Evolutionary conservation across 129 eudicot genomes (phyloP).

Genomic region (Artemisia annua): DNA sequence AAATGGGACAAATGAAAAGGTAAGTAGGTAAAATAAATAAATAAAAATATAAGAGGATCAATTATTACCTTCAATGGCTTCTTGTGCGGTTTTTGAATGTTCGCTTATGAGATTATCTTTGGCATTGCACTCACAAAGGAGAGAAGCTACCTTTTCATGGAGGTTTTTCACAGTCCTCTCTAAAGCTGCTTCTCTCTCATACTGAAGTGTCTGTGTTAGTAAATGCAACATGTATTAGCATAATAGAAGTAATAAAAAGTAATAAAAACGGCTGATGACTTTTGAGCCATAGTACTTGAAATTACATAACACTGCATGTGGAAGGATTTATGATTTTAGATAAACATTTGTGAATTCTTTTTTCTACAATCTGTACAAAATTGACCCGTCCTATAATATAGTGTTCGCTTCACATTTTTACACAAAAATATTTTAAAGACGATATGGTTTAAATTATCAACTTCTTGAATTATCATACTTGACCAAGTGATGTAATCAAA

Average conservation of each 20-base stretch:
- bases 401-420: no score
- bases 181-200: slow-evolving; percentile 59
- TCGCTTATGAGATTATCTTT: slow-evolving; percentile 55
- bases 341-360: neutral
- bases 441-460: neutral
- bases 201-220: slow-evolving; percentile 40
- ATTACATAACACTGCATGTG: neutral
- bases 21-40: neutral
- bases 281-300: neutral
- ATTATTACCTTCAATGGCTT: slow-evolving; percentile 61
- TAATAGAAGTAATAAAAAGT: neutral
- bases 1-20: neutral
- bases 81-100: slow-evolving; percentile 48
- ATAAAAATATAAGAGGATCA: neutral
- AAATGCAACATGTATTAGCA: slow-evolving; percentile 14
- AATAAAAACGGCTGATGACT: neutral
- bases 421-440: neutral
- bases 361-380: neutral
- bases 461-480: neutral
- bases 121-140: slow-evolving; percentile 52
- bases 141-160: slow-evolving; percentile 67
- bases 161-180: slow-evolving; percentile 52
- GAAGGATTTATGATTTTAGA: neutral
- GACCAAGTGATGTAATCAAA: neutral
- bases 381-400: no score